Conservation (phyloP, 768 basidiomycete species). For the Tulasnella sp. region DNA sequence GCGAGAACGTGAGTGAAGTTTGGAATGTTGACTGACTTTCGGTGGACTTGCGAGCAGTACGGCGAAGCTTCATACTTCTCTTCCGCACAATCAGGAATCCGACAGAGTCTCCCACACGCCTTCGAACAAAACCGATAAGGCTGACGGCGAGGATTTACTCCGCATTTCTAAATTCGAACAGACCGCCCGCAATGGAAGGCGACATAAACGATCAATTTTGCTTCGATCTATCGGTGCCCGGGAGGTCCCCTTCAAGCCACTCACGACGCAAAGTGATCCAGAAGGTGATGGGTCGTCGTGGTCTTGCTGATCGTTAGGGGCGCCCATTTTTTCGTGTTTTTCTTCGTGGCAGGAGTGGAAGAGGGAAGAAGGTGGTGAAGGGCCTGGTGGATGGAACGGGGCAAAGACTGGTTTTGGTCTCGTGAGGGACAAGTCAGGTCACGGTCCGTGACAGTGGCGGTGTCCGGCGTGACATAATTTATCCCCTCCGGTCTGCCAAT, state of each 20-base stretch:
- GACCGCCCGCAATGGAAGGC: not conserved
- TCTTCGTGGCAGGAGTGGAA: not conserved
- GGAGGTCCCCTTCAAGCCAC: not conserved
- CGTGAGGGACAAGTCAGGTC: not conserved
- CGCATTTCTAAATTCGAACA: conserved; percentile 6
- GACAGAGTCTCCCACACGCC: not conserved
- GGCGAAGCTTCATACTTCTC: not conserved
- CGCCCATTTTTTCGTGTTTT: not conserved
- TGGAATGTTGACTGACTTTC: conserved; percentile 4
- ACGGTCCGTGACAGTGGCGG: not conserved
- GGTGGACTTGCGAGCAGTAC: conserved; percentile 16
- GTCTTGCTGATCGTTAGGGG: not conserved
- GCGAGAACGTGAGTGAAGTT: not conserved
- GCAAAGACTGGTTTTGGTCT: not conserved
- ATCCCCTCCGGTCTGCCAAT: not conserved
- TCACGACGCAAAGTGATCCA: not conserved
- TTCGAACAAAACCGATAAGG: not conserved
- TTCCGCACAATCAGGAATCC: conserved; percentile 11
- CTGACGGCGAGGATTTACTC: not conserved
- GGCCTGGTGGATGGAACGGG: not conserved
- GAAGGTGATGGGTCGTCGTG: not conserved
- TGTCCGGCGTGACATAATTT: not conserved
- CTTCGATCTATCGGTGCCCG: too few species aligned
- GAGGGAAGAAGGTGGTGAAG: not conserved
- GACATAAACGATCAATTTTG: not conserved